Percentiles rank a stretch among this genome's conserved stretches.
These are phyloP conservation scores for Ascobolus immersus DNA, from an alignment of 495 filamentous ascomycete species.

Conservation along the genomic window DNA sequence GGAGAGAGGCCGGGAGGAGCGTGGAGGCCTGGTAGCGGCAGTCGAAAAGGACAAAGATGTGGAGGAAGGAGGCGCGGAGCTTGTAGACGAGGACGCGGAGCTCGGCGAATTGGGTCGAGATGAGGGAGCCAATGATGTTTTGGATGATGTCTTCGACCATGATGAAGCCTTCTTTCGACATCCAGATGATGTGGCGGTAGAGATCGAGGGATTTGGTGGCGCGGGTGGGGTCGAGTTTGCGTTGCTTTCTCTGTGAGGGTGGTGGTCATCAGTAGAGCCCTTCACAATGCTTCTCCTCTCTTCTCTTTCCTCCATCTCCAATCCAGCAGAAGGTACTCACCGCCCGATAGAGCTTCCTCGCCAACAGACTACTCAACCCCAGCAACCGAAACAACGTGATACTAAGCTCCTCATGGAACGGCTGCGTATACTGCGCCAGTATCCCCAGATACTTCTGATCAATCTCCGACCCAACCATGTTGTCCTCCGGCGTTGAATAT, in stretches of 20 bases:
- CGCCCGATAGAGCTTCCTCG: constrained; percentile 58
- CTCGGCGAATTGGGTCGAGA: constrained; percentile 22
- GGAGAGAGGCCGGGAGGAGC: constrained; percentile 22
- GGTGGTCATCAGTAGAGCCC: too few species aligned
- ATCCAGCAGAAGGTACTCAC: background rate
- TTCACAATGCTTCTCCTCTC: too few species aligned
- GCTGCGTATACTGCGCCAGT: constrained; percentile 48
- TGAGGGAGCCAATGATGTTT: constrained; percentile 42
- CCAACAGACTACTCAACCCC: constrained; percentile 69
- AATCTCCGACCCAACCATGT: constrained; percentile 89
- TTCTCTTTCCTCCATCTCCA: too few species aligned
- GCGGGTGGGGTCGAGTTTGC: constrained; percentile 54
- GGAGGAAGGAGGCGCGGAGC: constrained; percentile 76
- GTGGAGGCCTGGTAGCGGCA: constrained; percentile 26
- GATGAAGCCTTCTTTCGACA: constrained; percentile 69
- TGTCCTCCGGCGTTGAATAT: too few species aligned
- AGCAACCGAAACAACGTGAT: constrained; percentile 68
- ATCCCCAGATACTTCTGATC: constrained; percentile 88
- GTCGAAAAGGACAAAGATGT: constrained; percentile 91
- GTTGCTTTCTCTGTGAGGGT: constrained; percentile 34
- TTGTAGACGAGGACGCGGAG: constrained; percentile 75
- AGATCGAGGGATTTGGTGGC: constrained; percentile 58
- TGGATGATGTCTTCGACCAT: constrained; percentile 70
- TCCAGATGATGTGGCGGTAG: constrained; percentile 86
- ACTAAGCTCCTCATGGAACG: constrained; percentile 49